Evolutionary conservation across 768 basidiomycete genomes (phyloP), one percentile per base, ranked within the genome.

Genomic region (Lanmaoa pseudosensibilis): DNA sequence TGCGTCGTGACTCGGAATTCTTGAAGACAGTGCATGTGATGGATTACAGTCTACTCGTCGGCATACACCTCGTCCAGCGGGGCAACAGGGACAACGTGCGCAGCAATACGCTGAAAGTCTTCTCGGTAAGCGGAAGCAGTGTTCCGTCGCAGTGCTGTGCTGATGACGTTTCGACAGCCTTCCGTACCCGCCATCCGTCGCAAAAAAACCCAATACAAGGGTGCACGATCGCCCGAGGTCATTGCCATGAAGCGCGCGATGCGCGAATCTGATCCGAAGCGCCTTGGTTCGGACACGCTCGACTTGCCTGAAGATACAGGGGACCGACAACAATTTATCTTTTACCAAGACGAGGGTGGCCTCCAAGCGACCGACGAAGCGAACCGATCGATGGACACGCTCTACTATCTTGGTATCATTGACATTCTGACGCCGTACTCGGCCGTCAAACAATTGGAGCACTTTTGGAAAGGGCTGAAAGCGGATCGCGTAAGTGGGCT

Each of bases 261-360:
- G 78, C 87, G 90, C 11, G 78, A 83, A 32, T 90, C 90, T 2
- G 92, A 94, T 66, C 87, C 86, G 0, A 86, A 91, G 61, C 80
- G 82, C 2, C 75, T 94, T 2, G 86, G 82, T 9, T 73, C 74
- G 36, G 74, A 69, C 9, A 73, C 78, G 1, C 73, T 84, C 34
- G 76, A 81, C 53, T 77, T 87, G 30, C 87, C 84, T 0, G 87
- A 88, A 65, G 81, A 89, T 66, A 79, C 81, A 2, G 82, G 84
- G 36, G 72, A 72, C 34, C 72, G 83, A 34, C 73, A 82, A 25
- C 83, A 91, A 55, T 93, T 96, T 69, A 72, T 98, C 27, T 99
- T 99, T 73, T 98, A 97, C 68, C 92, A 95, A 65, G 95, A 99
- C 67, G 97, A 98, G 64, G 94, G 94, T 13, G 97, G 97, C 0